Evolutionary conservation across 495 filamentous ascomycete genomes (phyloP), one percentile per base, ranked within the genome.

Genomic region (Tuber microsphaerosporum): DNA sequence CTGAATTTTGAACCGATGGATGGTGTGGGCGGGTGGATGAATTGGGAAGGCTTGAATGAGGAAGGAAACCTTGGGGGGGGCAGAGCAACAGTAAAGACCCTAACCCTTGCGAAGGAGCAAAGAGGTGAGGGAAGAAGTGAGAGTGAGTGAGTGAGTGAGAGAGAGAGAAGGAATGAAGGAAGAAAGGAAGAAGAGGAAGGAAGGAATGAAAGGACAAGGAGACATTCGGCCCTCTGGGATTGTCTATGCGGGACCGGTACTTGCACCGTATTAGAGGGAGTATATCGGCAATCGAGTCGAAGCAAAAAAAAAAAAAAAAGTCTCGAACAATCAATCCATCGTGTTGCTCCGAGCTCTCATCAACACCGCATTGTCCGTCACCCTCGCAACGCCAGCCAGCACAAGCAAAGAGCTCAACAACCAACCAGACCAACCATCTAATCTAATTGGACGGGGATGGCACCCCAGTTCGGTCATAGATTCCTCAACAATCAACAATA

Each of bases 231-330:
- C n/a, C 37, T n/a, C 16, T 34, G 48, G 26, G 70, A 56, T 44
- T 48, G 43, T 65, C 56, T 34, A 70, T 70, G 41, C 37, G 61
- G 69, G 69, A 73, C 16, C 26, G 71, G 71, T 48, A 12, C 71
- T n/a, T 48, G 71, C n/a, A 37, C 44, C 56, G 26, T 61, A 73
- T 43, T 12, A n/a, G n/a, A n/a, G n/a, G n/a, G 5, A 43, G 42
- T 6, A 17, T 37, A 73, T 75, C 48, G 46, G 70, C 65, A 42
- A 56, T 56, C 70, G 56, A 79, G 78, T 79, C 72, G 69, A 73
- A 72, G 51, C 34, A 37, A 37, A 37, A 37, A 37, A 37, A 37
- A 37, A 37, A 37, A 37, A 37, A 37, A 37, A 37, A 2, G 34
- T 37, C 46, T 76, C 41, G 39, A 73, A 77, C 75, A 48, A 48